These are phyloP conservation scores for Mortierella sp. DNA, from an alignment of 371 early-diverging fungal genomes.

Conservation along the genomic window DNA sequence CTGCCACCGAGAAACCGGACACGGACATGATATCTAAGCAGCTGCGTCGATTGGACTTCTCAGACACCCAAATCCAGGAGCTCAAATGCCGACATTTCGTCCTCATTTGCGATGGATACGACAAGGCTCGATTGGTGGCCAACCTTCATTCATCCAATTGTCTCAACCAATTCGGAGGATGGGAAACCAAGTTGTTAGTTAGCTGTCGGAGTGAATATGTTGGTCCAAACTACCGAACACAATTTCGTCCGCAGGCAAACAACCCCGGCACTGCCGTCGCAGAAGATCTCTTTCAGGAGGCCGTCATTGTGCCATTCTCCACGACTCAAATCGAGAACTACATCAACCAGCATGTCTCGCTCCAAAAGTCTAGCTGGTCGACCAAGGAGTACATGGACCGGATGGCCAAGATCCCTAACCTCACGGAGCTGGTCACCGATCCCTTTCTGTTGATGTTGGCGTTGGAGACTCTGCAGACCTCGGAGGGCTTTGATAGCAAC, in stretches of 20 bases:
- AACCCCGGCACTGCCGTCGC: neutral
- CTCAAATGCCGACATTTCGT: neutral
- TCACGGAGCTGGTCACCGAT: slow-evolving; percentile 11
- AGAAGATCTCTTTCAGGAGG: neutral
- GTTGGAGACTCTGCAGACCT: slow-evolving; percentile 2
- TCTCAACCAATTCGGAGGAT: neutral
- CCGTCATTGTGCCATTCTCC: slow-evolving; percentile 9
- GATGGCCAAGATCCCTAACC: neutral
- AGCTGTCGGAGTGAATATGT: neutral
- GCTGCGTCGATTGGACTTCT: neutral
- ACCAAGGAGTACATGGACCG: neutral
- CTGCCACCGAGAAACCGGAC: neutral
- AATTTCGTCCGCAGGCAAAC: neutral
- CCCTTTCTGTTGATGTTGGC: slow-evolving; percentile 13
- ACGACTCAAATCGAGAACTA: slow-evolving; percentile 5
- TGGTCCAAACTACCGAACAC: neutral
- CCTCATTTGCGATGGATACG: neutral
- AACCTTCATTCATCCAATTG: slow-evolving; percentile 7
- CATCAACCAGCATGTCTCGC: neutral
- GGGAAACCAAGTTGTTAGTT: neutral
- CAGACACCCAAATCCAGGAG: neutral
- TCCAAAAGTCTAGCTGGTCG: neutral
- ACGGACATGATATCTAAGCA: neutral
- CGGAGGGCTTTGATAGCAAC: neutral
- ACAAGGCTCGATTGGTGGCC: neutral